These are phyloP conservation scores for Syncephalis fuscata DNA, from an alignment of 371 early-diverging fungal species.

Conservation along the genomic window DNA sequence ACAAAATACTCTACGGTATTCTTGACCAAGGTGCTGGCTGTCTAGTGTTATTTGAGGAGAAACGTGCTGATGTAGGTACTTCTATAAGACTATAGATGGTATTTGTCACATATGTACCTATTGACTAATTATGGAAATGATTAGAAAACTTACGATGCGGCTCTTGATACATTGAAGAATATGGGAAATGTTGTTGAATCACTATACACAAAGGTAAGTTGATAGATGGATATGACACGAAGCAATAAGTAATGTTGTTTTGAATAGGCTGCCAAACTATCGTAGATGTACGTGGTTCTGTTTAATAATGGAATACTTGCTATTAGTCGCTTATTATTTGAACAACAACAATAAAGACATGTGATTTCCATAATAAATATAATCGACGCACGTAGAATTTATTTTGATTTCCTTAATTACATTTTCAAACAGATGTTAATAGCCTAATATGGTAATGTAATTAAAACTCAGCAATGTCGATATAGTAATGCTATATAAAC, in stretches of 20 bases:
- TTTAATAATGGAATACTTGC: neutral
- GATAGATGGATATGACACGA: too few relatives aligned
- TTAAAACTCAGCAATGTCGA: too few relatives aligned
- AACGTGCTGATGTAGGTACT: conserved; percentile 51
- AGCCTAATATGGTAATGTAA: too few relatives aligned
- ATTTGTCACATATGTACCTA: neutral
- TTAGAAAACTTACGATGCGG: conserved; percentile 75
- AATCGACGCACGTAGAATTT: too few relatives aligned
- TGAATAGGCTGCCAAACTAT: conserved; percentile 18
- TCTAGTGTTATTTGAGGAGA: conserved; percentile 85
- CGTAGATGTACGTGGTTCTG: conserved; percentile 13
- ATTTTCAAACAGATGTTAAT: too few relatives aligned
- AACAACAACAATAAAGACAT: too few relatives aligned
- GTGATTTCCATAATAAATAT: too few relatives aligned
- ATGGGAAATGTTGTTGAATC: conserved; percentile 89
- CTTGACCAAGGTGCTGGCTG: conserved; percentile 95
- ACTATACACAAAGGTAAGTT: conserved; percentile 72
- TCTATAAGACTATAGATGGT: neutral
- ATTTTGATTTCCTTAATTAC: too few relatives aligned
- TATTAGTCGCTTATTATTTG: too few relatives aligned
- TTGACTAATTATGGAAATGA: neutral
- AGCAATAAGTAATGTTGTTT: too few relatives aligned
- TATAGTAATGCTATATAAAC: too few relatives aligned
- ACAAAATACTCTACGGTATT: conserved; percentile 88
- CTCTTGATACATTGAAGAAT: conserved; percentile 90